Conservation (phyloP, 306 rosid genomes). For the Acacia crassicarpa region DNA sequence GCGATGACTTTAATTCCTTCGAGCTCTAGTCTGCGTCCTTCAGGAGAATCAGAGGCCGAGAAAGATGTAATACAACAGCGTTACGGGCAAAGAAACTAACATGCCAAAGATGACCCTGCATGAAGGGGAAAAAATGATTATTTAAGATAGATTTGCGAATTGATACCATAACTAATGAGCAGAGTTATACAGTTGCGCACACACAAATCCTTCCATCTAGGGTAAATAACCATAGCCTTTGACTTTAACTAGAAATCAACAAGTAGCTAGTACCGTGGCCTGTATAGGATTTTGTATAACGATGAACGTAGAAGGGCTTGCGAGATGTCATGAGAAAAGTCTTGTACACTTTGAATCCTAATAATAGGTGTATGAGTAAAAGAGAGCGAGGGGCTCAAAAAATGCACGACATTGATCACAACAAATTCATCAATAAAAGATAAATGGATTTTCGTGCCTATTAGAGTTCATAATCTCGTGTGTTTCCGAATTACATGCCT, state of each 20-base stretch:
- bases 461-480: not conserved
- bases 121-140: not conserved
- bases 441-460: slow-evolving; percentile 9
- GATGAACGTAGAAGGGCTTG: not conserved
- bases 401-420: not conserved
- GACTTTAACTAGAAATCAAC: not conserved
- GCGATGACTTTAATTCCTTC: not conserved
- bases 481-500: not conserved
- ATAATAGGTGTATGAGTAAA: not conserved
- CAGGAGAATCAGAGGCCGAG: slow-evolving; percentile 36
- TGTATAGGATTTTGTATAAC: not conserved
- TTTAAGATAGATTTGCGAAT: not conserved
- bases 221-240: not conserved
- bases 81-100: slow-evolving; percentile 51
- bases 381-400: not conserved
- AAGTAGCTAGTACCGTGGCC: not conserved
- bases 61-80: slow-evolving; percentile 46
- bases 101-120: slow-evolving; percentile 63
- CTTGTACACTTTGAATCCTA: not conserved
- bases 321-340: not conserved
- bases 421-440: slow-evolving; percentile 11
- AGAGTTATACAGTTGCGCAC: not conserved
- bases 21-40: not conserved
- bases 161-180: not conserved
- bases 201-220: not conserved